A percentile compares a stretch with the other conserved stretches of the same genome.
Evolutionary conservation across 768 basidiomycete genomes (phyloP).

Genomic region (Crepidotus variabilis): DNA sequence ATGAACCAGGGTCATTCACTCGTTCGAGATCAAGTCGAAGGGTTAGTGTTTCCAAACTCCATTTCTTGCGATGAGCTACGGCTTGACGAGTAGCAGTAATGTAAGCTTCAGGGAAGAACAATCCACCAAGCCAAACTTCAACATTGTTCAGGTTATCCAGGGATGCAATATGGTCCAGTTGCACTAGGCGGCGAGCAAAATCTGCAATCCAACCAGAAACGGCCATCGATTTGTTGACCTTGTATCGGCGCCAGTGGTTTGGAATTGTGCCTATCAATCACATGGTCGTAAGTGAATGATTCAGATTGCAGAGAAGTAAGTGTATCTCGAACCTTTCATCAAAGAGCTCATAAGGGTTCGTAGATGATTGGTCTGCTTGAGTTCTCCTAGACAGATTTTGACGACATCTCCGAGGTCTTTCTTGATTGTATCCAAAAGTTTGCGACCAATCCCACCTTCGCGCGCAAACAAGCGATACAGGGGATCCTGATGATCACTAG

Average conservation of each 20-base stretch:
- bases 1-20: constrained; percentile 73
- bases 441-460: constrained; percentile 78
- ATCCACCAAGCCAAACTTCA: constrained; percentile 88
- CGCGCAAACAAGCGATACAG: constrained; percentile 86
- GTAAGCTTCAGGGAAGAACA: constrained; percentile 97
- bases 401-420: constrained; percentile 80
- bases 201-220: constrained; percentile 86
- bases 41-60: constrained; percentile 88
- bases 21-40: constrained; percentile 80
- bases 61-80: constrained; percentile 88
- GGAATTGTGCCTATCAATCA: constrained; percentile 73
- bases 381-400: constrained; percentile 78
- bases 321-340: constrained; percentile 66
- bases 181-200: constrained; percentile 74
- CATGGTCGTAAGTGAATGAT: constrained; percentile 7
- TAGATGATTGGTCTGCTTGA: constrained; percentile 95
- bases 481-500: constrained; percentile 75
- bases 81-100: constrained; percentile 94
- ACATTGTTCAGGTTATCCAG: constrained; percentile 62
- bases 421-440: constrained; percentile 73
- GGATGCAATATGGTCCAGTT: constrained; percentile 70
- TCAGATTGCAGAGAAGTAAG: neutral
- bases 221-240: constrained; percentile 77
- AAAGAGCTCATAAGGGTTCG: constrained; percentile 86
- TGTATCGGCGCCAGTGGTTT: constrained; percentile 84